phyloP scores from a whole-genome alignment of 2,329 filamentous ascomycete species.

The Hymenoscyphus repandus region DNA sequence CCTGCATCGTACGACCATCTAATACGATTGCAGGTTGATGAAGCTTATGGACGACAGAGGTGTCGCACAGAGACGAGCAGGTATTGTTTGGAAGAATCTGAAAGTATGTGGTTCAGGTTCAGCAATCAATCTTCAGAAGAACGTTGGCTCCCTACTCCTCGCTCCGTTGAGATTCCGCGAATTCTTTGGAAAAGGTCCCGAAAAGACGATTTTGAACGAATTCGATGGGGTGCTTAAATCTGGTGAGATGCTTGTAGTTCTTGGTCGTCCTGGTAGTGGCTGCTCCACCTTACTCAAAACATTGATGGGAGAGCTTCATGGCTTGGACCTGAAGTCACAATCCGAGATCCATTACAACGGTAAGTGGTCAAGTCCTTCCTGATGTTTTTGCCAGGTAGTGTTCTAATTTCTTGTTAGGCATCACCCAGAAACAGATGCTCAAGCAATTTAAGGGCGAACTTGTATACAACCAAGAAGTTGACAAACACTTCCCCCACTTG shows the following conservation, averaged over 20 bases:
- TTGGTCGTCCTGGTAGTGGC: conserved; percentile 61
- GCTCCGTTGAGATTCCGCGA: conserved; percentile 54
- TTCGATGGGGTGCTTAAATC: conserved; percentile 60
- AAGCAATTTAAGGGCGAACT: conserved; percentile 60
- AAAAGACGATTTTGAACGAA: conserved; percentile 55
- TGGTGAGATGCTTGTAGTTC: conserved; percentile 64
- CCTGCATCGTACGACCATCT: not conserved
- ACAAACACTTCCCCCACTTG: conserved; percentile 71
- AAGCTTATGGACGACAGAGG: conserved; percentile 49
- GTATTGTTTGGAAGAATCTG: conserved; percentile 60
- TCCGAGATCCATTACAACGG: conserved; percentile 60
- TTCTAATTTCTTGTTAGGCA: conserved; percentile 43
- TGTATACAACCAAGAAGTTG: conserved; percentile 71
- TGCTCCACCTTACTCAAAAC: conserved; percentile 61
- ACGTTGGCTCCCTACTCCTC: conserved; percentile 53
- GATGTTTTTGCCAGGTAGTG: too few species aligned
- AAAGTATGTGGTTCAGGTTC: conserved; percentile 62
- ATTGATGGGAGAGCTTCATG: conserved; percentile 52
- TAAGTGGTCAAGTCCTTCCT: conserved; percentile 45
- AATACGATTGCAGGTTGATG: conserved; percentile 24
- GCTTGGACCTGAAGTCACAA: conserved; percentile 45
- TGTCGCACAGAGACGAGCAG: conserved; percentile 47
- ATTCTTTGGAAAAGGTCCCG: conserved; percentile 44
- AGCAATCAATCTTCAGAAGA: conserved; percentile 64
- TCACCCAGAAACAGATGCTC: conserved; percentile 44